Conservation (phyloP, 192 early-diverging fungal genomes). For the Coemansia brasiliensis region DNA sequence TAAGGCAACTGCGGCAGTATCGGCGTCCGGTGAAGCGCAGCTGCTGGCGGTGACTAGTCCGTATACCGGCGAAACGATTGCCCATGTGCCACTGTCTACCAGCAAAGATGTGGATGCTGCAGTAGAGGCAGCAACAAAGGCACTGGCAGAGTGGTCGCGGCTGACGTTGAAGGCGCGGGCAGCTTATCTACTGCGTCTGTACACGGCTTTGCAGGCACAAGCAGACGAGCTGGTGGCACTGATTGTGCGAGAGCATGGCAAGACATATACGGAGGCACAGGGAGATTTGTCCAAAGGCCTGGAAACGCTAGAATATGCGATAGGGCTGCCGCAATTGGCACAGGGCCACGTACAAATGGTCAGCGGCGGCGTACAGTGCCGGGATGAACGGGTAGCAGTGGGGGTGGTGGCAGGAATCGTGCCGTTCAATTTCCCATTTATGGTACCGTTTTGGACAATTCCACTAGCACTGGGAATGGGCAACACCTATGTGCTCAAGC, state of each 20-base stretch:
- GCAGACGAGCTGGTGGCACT: constrained; percentile 68
- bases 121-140: constrained; percentile 59
- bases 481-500: constrained; percentile 79
- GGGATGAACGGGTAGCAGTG: constrained; percentile 63
- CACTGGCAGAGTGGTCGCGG: constrained; percentile 59
- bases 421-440: constrained; percentile 83
- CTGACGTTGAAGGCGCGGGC: constrained; percentile 74
- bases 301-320: constrained; percentile 78
- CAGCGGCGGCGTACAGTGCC: constrained; percentile 65
- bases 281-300: constrained; percentile 75
- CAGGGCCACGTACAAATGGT: constrained; percentile 67
- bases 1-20: constrained; percentile 4
- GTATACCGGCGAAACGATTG: constrained; percentile 62
- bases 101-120: constrained; percentile 61
- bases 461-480: constrained; percentile 70
- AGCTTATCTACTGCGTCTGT: constrained; percentile 61
- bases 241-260: constrained; percentile 79
- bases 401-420: constrained; percentile 80
- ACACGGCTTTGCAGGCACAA: constrained; percentile 59
- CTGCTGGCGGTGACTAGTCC: constrained; percentile 65
- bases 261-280: constrained; percentile 70
- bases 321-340: constrained; percentile 64
- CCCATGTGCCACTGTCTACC: constrained; percentile 62
- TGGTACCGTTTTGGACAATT: constrained; percentile 84
- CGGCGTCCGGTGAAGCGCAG: not conserved